Evolutionary conservation across 139 green algal genomes (phyloP), one percentile per base, ranked within the genome.

Genomic region (Desmodesmus armatus): DNA sequence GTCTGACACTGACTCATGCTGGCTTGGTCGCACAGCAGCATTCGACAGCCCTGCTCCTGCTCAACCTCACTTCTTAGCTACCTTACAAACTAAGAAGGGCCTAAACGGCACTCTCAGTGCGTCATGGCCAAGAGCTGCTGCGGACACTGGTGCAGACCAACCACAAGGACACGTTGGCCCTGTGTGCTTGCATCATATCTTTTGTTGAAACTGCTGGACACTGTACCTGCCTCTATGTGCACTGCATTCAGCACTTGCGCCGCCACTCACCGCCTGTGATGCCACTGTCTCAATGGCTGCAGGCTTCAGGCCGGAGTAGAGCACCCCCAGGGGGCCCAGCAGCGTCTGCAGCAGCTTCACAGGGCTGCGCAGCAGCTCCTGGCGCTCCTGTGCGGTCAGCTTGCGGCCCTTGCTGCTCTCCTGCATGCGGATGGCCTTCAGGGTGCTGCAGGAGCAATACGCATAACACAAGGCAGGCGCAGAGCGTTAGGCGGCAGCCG

Each of bases 231-330:
- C n/a, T n/a, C n/a, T 58, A 58, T 58, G 47, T 2, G 47, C 13
- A 15, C 47, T 58, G 47, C 58, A 25, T 11, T 17, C 25, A 31
- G 58, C 58, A 23, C 58, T 3, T 31, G 58, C 11, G 17, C 58
- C n/a, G 58, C 58, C 58, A 60, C 76, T 71, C 62, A 96, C 86
- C 40, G 88, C 91, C 60, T 94, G 90, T 5, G 87, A 93, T 3
- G 92, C 87, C 17, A 87, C 89, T 23, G 93, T 96, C 60, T 93
- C 93, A 27, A 94, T 58, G 37, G 95, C 80, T 0, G 90, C 81
- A 27, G 93, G 88, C 49, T 89, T 47, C 41, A 96, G 37, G 27
- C 93, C 93, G 1, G 72, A 44, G 78, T 93, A 96, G n/a, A 96
- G 88, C 6, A 69, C 40, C 19, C 62, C 67, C 1, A 79, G 33